Percentiles rank a stretch among this genome's conserved stretches.
phyloP scores from a whole-genome alignment of 441 rosid species.

The Populus hybrid region DNA sequence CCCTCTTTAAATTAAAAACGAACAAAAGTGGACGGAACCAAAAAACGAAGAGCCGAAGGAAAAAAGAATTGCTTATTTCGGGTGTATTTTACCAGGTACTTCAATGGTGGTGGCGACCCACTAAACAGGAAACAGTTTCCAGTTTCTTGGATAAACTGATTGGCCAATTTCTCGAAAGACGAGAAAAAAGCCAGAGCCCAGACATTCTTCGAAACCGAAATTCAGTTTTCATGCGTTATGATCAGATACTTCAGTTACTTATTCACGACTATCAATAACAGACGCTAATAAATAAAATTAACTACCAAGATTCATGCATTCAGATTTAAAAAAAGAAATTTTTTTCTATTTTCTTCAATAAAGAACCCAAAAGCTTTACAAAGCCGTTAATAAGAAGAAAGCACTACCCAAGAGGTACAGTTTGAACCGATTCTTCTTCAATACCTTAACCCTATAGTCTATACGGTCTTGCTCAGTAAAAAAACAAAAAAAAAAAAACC shows the following conservation, averaged over 20 bases:
- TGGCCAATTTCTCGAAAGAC: neutral
- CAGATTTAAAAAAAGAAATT: too few relatives aligned
- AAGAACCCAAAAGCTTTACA: neutral
- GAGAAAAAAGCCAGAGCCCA: neutral
- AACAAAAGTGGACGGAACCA: neutral
- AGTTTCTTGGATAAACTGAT: neutral
- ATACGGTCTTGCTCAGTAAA: neutral
- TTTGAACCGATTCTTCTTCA: neutral
- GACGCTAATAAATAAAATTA: too few relatives aligned
- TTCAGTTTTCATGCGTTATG: neutral
- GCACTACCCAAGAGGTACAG: neutral
- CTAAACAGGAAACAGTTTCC: neutral
- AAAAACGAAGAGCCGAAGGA: neutral
- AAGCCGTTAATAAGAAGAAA: neutral
- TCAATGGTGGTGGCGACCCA: neutral
- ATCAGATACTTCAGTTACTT: neutral
- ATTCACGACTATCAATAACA: neutral
- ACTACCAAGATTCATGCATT: neutral
- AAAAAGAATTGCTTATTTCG: neutral
- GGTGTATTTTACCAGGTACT: too few relatives aligned
- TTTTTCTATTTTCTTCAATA: neutral
- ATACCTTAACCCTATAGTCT: constrained; percentile 3
- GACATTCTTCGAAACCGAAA: constrained; percentile 22
- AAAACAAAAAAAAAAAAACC: neutral
- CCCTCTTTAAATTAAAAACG: too few relatives aligned